Evolutionary conservation across 1,284 basidiomycete genomes (phyloP).

Genomic region (Cutaneotrichosporon mucoides): DNA sequence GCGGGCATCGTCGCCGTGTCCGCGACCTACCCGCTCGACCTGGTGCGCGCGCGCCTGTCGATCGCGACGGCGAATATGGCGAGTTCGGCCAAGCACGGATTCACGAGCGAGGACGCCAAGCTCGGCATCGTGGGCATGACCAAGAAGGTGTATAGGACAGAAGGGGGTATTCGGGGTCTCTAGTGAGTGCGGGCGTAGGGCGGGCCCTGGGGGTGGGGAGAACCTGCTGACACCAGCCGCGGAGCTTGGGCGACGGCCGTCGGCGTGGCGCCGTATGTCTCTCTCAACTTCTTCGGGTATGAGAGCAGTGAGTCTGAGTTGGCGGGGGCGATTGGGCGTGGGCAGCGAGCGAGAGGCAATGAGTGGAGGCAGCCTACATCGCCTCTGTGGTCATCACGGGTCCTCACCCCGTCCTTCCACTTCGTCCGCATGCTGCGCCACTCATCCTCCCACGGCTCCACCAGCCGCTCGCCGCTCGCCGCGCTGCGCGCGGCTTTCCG

Average conservation of each 20-base stretch:
- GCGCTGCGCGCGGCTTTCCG: too few relatives aligned
- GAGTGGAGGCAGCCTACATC: too few relatives aligned
- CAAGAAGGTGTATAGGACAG: slow-evolving; percentile 78
- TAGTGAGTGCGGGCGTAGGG: too few relatives aligned
- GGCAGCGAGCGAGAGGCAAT: too few relatives aligned
- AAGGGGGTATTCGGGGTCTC: slow-evolving; percentile 79
- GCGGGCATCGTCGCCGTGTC: slow-evolving; percentile 88
- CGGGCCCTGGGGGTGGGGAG: not conserved
- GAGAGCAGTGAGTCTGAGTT: slow-evolving; percentile 29
- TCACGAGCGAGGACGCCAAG: slow-evolving; percentile 41
- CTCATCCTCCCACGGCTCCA: too few relatives aligned
- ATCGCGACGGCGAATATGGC: slow-evolving; percentile 67
- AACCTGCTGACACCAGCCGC: slow-evolving; percentile 25
- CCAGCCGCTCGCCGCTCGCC: too few relatives aligned
- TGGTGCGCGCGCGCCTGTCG: slow-evolving; percentile 85
- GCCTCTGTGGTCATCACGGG: too few relatives aligned
- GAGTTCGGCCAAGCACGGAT: slow-evolving; percentile 18
- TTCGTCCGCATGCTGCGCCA: too few relatives aligned
- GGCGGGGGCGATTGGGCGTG: too few relatives aligned
- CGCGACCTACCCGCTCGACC: slow-evolving; percentile 87
- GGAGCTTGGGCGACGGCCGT: slow-evolving; percentile 82
- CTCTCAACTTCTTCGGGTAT: slow-evolving; percentile 50
- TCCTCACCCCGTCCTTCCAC: too few relatives aligned
- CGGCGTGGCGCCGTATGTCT: slow-evolving; percentile 85
- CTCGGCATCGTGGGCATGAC: slow-evolving; percentile 86